Evolutionary conservation across 140 eudicot genomes (phyloP).

Genomic region (Flaveria floridana): DNA sequence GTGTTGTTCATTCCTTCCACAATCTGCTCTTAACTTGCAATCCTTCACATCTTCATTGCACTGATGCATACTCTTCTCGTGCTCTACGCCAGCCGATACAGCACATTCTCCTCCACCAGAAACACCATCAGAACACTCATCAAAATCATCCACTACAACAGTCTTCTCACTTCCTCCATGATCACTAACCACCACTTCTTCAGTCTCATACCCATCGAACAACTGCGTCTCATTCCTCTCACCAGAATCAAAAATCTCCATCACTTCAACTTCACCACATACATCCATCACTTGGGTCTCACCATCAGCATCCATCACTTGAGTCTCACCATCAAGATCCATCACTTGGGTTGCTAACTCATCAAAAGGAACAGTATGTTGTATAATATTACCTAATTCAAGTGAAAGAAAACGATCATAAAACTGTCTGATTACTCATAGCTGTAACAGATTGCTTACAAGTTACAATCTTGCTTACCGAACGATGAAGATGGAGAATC

Average conservation of each 20-base stretch:
- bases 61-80: not conserved
- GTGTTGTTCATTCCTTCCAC: constrained; percentile 27
- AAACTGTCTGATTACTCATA: not conserved
- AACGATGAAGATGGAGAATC: constrained; percentile 34
- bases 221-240: constrained; percentile 47
- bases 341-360: constrained; percentile 56
- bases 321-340: constrained; percentile 59
- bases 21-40: constrained; percentile 23
- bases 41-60: constrained; percentile 29
- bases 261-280: constrained; percentile 43
- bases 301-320: constrained; percentile 44
- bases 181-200: constrained; percentile 45
- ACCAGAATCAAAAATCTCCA: constrained; percentile 42
- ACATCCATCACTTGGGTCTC: constrained; percentile 55
- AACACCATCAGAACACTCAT: constrained; percentile 37
- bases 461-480: constrained; percentile 24
- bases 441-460: not conserved
- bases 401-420: constrained; percentile 8
- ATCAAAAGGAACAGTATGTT: constrained; percentile 41
- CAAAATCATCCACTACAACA: constrained; percentile 43
- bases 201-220: constrained; percentile 50
- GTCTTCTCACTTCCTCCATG: constrained; percentile 42
- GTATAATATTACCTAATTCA: constrained; percentile 34
- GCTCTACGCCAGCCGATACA: constrained; percentile 17
- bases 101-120: constrained; percentile 26